These are phyloP conservation scores for Centaurea solstitialis DNA, from an alignment of 129 eudicot species.

Conservation along the genomic window DNA sequence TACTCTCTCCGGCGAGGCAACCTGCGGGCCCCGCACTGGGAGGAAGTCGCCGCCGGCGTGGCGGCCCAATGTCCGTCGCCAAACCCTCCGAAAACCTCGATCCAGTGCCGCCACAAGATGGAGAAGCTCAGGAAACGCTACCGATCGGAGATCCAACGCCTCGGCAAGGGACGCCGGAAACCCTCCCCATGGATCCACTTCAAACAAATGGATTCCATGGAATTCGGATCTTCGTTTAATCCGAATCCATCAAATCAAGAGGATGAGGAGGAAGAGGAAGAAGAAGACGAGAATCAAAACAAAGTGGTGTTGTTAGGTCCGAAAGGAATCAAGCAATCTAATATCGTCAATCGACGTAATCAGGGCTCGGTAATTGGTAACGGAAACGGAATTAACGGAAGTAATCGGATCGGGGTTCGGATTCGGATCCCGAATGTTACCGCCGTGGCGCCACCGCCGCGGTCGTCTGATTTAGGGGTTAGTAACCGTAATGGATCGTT, in stretches of 20 bases:
- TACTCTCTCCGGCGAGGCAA: constrained; percentile 86
- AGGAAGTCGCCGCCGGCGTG: constrained; percentile 75
- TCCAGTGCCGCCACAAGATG: constrained; percentile 97
- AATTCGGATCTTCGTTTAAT: constrained; percentile 47
- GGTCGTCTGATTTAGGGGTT: neutral
- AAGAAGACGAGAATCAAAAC: constrained; percentile 23
- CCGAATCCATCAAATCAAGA: constrained; percentile 20
- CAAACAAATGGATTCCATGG: constrained; percentile 76
- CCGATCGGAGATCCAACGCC: constrained; percentile 72
- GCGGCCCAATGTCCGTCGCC: constrained; percentile 43
- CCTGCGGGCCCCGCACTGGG: constrained; percentile 86
- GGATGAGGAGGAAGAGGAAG: constrained; percentile 24
- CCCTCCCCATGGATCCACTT: constrained; percentile 78
- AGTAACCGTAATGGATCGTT: neutral
- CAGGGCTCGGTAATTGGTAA: constrained; percentile 3
- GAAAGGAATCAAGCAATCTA: constrained; percentile 13
- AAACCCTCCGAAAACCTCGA: constrained; percentile 64
- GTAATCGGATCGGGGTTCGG: constrained; percentile 31
- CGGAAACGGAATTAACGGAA: neutral
- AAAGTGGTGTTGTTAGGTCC: constrained; percentile 21
- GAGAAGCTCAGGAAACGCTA: constrained; percentile 93
- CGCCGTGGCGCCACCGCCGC: neutral
- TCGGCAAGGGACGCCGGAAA: constrained; percentile 28
- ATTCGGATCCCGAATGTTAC: constrained; percentile 36
- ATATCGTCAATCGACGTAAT: constrained; percentile 8